These are phyloP conservation scores for Trichoderma sp. DNA, from an alignment of 2,329 filamentous ascomycete species.

Conservation along the genomic window DNA sequence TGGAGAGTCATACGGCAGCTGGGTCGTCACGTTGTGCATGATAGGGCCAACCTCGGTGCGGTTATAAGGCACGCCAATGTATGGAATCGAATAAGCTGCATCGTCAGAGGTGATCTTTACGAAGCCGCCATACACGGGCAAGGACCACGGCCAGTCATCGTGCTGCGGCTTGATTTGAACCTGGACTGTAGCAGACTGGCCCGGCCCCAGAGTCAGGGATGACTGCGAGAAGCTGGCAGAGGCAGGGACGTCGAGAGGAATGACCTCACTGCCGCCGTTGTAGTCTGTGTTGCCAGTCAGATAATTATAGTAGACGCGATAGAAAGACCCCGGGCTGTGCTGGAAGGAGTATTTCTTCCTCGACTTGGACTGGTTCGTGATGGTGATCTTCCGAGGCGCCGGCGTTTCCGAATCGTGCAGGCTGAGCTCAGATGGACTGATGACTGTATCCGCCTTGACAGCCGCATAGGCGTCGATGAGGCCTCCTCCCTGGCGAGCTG, in stretches of 20 bases:
- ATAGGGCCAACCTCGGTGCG: background rate
- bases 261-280: background rate
- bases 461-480: constrained; percentile 5
- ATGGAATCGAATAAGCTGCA: background rate
- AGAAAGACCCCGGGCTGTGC: background rate
- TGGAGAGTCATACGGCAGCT: background rate
- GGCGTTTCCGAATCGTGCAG: constrained; percentile 2
- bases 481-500: constrained; percentile 6
- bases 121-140: constrained; percentile 2
- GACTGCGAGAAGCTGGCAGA: constrained; percentile 3
- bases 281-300: background rate
- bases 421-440: background rate
- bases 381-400: constrained; percentile 4
- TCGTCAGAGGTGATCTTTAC: background rate
- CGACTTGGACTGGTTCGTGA: constrained; percentile 10
- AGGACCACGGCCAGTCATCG: background rate
- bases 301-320: background rate
- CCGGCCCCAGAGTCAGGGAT: background rate
- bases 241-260: background rate
- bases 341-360: background rate
- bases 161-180: constrained; percentile 1
- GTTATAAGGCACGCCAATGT: background rate
- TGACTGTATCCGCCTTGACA: background rate
- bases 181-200: background rate
- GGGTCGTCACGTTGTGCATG: background rate